phyloP scores from a whole-genome alignment of 352 stramenopile species.

The Phytopythium aichiense region DNA sequence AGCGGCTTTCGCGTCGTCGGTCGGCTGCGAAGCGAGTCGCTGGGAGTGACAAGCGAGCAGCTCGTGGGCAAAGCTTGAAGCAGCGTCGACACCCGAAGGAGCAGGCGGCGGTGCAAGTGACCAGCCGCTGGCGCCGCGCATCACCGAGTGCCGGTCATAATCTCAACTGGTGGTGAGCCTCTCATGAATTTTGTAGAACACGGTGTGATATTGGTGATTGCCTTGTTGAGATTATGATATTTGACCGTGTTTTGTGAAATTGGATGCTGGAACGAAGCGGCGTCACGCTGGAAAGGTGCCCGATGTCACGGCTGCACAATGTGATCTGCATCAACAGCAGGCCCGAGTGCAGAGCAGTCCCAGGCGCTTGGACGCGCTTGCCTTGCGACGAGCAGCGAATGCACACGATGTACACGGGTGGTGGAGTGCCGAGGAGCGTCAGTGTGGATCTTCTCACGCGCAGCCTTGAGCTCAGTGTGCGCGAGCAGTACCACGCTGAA shows the following conservation, averaged over 20 bases:
- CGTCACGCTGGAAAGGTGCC: neutral
- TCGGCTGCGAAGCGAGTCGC: neutral
- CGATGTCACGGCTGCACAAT: neutral
- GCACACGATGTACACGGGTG: neutral
- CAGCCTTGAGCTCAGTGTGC: neutral
- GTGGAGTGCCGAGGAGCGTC: neutral
- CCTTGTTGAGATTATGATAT: neutral
- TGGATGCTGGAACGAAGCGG: neutral
- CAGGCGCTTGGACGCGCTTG: neutral
- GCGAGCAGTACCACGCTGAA: neutral
- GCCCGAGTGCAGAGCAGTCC: neutral
- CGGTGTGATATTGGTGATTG: neutral
- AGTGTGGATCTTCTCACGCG: neutral
- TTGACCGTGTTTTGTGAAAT: neutral
- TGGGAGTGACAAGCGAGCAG: neutral
- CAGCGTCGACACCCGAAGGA: constrained; percentile 1
- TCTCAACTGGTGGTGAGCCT: too few relatives aligned
- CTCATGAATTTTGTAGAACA: neutral
- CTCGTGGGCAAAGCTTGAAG: neutral
- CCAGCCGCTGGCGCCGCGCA: neutral
- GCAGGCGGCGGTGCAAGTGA: constrained; percentile 5
- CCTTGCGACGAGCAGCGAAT: too few relatives aligned
- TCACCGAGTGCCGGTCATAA: neutral
- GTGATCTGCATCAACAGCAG: constrained; percentile 12
- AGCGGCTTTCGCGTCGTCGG: neutral